Evolutionary conservation across 2,329 filamentous ascomycete genomes (phyloP).

Genomic region (Curvularia spicifera): DNA sequence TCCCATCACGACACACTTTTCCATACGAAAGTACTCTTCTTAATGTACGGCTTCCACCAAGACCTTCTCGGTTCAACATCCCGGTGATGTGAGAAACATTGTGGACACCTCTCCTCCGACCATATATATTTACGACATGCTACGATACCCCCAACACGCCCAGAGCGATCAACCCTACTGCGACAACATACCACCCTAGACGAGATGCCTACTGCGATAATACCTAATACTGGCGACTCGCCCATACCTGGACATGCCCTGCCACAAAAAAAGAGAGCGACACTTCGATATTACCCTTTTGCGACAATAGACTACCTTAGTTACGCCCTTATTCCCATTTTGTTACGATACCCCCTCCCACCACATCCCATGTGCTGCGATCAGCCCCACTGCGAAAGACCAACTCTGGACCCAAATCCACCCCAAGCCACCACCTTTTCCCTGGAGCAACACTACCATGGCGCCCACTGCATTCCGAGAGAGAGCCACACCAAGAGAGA

Average conservation of each 20-base stretch:
- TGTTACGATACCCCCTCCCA: constrained; percentile 9
- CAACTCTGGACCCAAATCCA: neutral
- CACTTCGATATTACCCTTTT: constrained; percentile 7
- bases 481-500: neutral
- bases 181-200: constrained; percentile 1
- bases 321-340: neutral
- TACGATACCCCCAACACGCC: constrained; percentile 10
- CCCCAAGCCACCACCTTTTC: neutral
- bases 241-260: constrained; percentile 25
- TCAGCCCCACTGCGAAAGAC: constrained; percentile 19
- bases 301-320: constrained; percentile 3
- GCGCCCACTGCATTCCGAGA: neutral
- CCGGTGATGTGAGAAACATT: constrained; percentile 31
- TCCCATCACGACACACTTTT: constrained; percentile 20
- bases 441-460: neutral
- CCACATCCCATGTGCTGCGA: constrained; percentile 1
- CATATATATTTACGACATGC: constrained; percentile 8
- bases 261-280: constrained; percentile 6
- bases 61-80: constrained; percentile 27
- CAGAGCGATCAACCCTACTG: constrained; percentile 20
- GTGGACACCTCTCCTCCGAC: constrained; percentile 21
- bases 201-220: constrained; percentile 23
- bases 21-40: constrained; percentile 26
- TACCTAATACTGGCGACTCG: constrained; percentile 17
- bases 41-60: constrained; percentile 38